Evolutionary conservation across 257 asterid species (phyloP).

Genomic region (Solanum clarkiae): DNA sequence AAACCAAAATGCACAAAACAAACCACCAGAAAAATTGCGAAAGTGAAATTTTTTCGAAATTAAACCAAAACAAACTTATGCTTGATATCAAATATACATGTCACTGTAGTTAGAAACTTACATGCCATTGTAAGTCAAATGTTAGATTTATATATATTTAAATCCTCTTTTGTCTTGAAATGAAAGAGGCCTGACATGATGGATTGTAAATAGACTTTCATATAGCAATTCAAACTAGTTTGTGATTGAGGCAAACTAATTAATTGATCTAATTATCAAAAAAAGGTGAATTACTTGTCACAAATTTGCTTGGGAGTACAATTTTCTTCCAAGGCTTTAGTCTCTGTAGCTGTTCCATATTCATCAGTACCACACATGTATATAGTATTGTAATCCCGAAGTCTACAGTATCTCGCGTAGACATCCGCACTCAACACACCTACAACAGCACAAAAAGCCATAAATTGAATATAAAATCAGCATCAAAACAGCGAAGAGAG

Average conservation of each 20-base stretch:
- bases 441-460: slow-evolving; percentile 3
- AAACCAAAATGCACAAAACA: no score
- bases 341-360: slow-evolving; percentile 93
- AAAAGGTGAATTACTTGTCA: slow-evolving; percentile 49
- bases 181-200: not conserved
- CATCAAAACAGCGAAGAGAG: not conserved
- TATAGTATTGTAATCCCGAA: slow-evolving; percentile 60
- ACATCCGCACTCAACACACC: slow-evolving; percentile 98
- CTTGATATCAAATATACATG: no score
- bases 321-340: slow-evolving; percentile 85
- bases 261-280: not conserved
- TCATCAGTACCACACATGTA: slow-evolving; percentile 95
- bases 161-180: not conserved
- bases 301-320: slow-evolving; percentile 76
- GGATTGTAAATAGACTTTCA: not conserved
- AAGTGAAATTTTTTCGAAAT: no score
- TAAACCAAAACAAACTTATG: no score
- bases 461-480: not conserved
- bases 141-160: no score
- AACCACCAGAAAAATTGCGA: no score
- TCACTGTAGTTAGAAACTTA: no score
- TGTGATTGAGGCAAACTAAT: not conserved
- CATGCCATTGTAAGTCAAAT: no score
- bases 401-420: slow-evolving; percentile 73
- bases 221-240: not conserved